These are phyloP conservation scores for Nematocida displodere DNA, from an alignment of 371 early-diverging fungal genomes.

Conservation along the genomic window DNA sequence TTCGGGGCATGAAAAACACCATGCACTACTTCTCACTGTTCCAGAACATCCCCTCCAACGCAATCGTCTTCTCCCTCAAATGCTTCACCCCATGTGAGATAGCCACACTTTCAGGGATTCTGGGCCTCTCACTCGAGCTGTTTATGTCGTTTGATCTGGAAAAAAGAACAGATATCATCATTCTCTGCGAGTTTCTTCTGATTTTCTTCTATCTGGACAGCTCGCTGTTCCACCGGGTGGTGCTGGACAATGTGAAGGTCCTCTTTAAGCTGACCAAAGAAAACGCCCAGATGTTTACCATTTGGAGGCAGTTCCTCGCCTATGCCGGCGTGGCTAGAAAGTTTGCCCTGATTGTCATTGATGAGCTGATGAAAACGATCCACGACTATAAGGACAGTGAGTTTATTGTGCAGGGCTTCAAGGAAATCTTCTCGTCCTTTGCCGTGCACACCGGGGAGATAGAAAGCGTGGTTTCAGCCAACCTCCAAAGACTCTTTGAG, in stretches of 20 bases:
- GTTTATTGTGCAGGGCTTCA: conserved; percentile 39
- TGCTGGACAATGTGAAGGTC: conserved; percentile 21
- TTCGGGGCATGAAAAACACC: conserved; percentile 53
- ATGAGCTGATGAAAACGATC: conserved; percentile 19
- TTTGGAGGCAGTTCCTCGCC: conserved; percentile 51
- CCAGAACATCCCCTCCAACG: conserved; percentile 48
- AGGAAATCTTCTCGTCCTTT: conserved; percentile 41
- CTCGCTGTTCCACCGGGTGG: conserved; percentile 32
- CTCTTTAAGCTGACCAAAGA: conserved; percentile 46
- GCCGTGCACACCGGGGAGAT: conserved; percentile 50
- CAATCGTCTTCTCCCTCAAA: conserved; percentile 49
- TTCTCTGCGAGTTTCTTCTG: conserved; percentile 49
- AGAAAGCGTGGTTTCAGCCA: conserved; percentile 30
- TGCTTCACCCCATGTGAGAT: conserved; percentile 44
- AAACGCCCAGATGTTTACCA: conserved; percentile 40
- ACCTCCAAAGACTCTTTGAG: conserved; percentile 7
- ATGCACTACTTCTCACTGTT: conserved; percentile 54
- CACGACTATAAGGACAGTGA: conserved; percentile 23
- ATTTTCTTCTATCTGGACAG: conserved; percentile 50
- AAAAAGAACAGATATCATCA: conserved; percentile 39
- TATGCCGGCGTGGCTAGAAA: conserved; percentile 49
- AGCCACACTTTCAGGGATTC: conserved; percentile 11
- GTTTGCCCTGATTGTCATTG: conserved; percentile 20
- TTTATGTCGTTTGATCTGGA: conserved; percentile 45
- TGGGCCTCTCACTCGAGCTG: conserved; percentile 12